Base-by-base conservation (phyloP, 1,284 basidiomycete species). In the Xerocomus minutiporus region DNA sequence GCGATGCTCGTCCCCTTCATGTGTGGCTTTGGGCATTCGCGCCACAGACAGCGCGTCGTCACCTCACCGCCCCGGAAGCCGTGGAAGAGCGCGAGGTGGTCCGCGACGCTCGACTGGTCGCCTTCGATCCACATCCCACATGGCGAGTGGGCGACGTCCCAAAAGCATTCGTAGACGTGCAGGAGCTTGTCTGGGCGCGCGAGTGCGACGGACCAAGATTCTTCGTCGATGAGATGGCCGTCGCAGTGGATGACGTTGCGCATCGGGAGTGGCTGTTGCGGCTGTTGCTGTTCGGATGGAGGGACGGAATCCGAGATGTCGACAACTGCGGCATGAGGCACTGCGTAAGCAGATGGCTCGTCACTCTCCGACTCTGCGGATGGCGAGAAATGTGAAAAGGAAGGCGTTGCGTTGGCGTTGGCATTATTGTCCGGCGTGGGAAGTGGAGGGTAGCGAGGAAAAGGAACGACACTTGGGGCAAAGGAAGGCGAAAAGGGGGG, bases 1-100 rank as follows among this genome's bases (percentile, higher is more conserved):
- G 69, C 65, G 17, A 67, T 70, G 23, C 67, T 68, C 47, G 68
- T 67, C 12, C 65, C 65, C 46, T 71, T 67, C 65, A 71, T 67
- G 2, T 67, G 57, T 17, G 57, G 56, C 26, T 52, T 57, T 1
- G 60, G 57, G 29, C 67, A 67, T 2, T 61, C 69, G 32, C 54
- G 59, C 67, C 69, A 67, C 23, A 71, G 45, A 55, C 65, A 70
- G 1, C 62, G 58, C 26, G 67, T 67, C 42, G 59, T 58, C 1
- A 69, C 59, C 47, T 67, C 67, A 0, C 65, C 65, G 3, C 65
- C 65, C 0, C 57, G 61, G 32, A 71, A 67, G 0, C 61, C 58
- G 48, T 67, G 65, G 20, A 68, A 71, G 44, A 62, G 65, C 8
- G 57, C 56, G 50, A 67, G 60, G 53, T 71, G 65, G 52, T 67